phyloP scores from a whole-genome alignment of 2,329 filamentous ascomycete genomes.

The Epichloe aotearoae region DNA sequence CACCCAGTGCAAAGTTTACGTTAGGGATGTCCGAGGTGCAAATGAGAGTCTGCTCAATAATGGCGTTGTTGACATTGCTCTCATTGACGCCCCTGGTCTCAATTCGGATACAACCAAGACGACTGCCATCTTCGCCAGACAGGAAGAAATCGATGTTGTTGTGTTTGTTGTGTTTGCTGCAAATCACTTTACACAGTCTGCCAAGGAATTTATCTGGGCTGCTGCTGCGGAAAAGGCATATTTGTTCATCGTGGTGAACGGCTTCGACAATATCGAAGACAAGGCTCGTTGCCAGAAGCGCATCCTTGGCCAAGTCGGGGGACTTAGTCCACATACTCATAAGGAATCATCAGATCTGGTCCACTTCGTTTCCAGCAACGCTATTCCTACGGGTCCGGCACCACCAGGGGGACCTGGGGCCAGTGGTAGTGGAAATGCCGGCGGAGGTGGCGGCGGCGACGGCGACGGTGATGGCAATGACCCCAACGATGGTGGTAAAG shows the following conservation, averaged over 20 bases:
- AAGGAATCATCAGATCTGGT: constrained; percentile 90
- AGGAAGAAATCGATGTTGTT: constrained; percentile 97
- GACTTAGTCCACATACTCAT: constrained; percentile 80
- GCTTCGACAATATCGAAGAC: constrained; percentile 86
- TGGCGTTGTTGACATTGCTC: constrained; percentile 90
- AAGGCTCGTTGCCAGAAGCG: constrained; percentile 83
- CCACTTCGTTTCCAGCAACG: constrained; percentile 96
- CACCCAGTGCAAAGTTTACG: constrained; percentile 92
- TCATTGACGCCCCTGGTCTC: constrained; percentile 91
- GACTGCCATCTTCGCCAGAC: constrained; percentile 88
- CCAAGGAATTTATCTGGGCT: constrained; percentile 95
- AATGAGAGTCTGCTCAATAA: constrained; percentile 95
- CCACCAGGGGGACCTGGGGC: constrained; percentile 42
- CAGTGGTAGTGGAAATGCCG: constrained; percentile 37
- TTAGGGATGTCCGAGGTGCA: constrained; percentile 77
- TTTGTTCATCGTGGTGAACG: constrained; percentile 97
- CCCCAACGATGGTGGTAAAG: constrained; percentile 44
- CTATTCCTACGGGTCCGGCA: constrained; percentile 60
- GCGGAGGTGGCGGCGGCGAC: constrained; percentile 36
- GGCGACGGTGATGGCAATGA: constrained; percentile 41
- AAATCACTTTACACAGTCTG: constrained; percentile 94
- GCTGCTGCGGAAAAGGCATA: constrained; percentile 96
- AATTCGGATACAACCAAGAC: constrained; percentile 96
- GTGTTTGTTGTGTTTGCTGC: constrained; percentile 96
- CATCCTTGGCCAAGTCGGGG: constrained; percentile 79